phyloP scores from a whole-genome alignment of 805 yeast genomes.

The Ogataea saltuana region DNA sequence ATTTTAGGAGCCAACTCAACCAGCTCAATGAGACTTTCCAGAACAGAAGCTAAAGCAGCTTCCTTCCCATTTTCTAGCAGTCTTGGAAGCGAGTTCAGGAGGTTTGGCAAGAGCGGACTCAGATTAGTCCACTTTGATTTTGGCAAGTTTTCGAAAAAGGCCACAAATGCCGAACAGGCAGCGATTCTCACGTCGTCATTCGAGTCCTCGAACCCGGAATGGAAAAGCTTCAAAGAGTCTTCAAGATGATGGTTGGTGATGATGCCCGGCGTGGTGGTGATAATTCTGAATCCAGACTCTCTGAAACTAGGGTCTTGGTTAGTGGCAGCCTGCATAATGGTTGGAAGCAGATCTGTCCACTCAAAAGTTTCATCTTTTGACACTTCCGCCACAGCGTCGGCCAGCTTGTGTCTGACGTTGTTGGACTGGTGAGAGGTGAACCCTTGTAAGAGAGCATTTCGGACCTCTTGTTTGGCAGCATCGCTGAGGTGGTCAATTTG shows the following conservation, averaged over 20 bases:
- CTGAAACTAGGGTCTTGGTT: slow-evolving; percentile 62
- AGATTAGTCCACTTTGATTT: slow-evolving; percentile 75
- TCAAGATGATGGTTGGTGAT: slow-evolving; percentile 47
- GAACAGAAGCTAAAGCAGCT: slow-evolving; percentile 78
- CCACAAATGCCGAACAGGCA: slow-evolving; percentile 89
- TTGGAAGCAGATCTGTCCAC: slow-evolving; percentile 82
- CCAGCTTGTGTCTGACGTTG: slow-evolving; percentile 82
- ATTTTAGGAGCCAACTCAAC: slow-evolving; percentile 93
- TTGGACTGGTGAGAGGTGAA: slow-evolving; percentile 68
- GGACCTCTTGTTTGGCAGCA: slow-evolving; percentile 60
- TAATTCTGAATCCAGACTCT: slow-evolving; percentile 88
- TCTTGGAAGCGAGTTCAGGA: slow-evolving; percentile 85
- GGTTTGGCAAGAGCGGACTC: slow-evolving; percentile 76
- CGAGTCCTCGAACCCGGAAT: slow-evolving; percentile 75
- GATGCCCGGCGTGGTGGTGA: slow-evolving; percentile 79
- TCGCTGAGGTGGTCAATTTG: slow-evolving; percentile 70
- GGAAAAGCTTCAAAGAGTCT: slow-evolving; percentile 68
- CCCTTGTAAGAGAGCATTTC: slow-evolving; percentile 69
- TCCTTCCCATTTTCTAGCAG: slow-evolving; percentile 79
- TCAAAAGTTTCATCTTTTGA: slow-evolving; percentile 64
- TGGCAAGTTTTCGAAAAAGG: slow-evolving; percentile 81
- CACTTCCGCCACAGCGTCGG: slow-evolving; percentile 93
- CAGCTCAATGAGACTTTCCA: slow-evolving; percentile 85
- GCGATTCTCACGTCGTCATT: slow-evolving; percentile 86
- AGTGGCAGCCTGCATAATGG: slow-evolving; percentile 62